Conservation (phyloP, 805 yeast species). For the Wickerhamomyces chambardii region DNA sequence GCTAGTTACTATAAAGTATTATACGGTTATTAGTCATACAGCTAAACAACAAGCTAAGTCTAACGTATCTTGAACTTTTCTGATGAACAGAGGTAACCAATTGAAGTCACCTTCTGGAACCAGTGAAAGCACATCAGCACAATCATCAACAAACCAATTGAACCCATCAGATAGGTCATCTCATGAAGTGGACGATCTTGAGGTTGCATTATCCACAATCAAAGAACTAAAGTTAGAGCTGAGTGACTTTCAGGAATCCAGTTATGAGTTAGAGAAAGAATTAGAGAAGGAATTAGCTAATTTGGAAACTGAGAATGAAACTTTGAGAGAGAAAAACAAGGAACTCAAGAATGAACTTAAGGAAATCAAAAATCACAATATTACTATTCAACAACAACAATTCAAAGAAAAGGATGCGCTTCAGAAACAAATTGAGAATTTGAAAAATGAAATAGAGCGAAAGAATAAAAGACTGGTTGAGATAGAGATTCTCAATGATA, state of each 20-base stretch:
- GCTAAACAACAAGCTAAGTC: no score
- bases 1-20: no score
- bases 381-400: constrained; percentile 18
- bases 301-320: constrained; percentile 19
- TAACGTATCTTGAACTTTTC: no score
- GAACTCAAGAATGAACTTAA: constrained; percentile 15
- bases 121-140: no score
- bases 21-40: no score
- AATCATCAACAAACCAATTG: no score
- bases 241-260: constrained; percentile 31
- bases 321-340: constrained; percentile 10
- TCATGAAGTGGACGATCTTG: constrained; percentile 16
- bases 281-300: constrained; percentile 32
- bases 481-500: constrained; percentile 33
- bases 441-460: constrained; percentile 20
- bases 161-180: no score
- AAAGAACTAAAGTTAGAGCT: constrained; percentile 31
- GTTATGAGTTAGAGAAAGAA: constrained; percentile 34
- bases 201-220: constrained; percentile 25
- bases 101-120: no score
- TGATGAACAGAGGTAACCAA: no score
- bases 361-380: constrained; percentile 17
- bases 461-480: constrained; percentile 25
- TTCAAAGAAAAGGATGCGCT: constrained; percentile 12
- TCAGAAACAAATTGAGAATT: constrained; percentile 10